These are phyloP conservation scores for Hypoxylon perforatum DNA, from an alignment of 495 filamentous ascomycete genomes.

Conservation along the genomic window DNA sequence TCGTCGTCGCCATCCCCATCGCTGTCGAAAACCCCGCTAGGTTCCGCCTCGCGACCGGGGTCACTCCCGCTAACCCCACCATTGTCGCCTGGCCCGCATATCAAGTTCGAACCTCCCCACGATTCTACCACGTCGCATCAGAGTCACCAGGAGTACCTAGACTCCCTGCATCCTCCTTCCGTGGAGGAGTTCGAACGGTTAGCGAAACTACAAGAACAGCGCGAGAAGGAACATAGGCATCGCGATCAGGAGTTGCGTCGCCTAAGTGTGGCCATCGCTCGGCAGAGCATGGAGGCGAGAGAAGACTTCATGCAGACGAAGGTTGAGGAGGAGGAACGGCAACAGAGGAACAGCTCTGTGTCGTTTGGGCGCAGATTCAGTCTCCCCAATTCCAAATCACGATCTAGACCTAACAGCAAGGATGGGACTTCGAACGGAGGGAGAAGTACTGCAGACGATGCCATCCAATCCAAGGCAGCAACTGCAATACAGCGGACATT, in stretches of 20 bases:
- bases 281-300: constrained; percentile 39
- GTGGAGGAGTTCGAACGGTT: constrained; percentile 57
- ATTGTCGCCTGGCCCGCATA: constrained; percentile 27
- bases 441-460: constrained; percentile 20
- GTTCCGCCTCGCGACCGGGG: constrained; percentile 16
- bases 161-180: constrained; percentile 59
- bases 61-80: constrained; percentile 37
- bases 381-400: constrained; percentile 12
- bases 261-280: constrained; percentile 34
- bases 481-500: constrained; percentile 73
- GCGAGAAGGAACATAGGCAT: constrained; percentile 55
- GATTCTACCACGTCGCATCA: constrained; percentile 25
- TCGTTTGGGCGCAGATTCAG: constrained; percentile 17
- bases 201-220: constrained; percentile 54
- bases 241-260: constrained; percentile 49
- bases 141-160: constrained; percentile 57
- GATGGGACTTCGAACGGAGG: constrained; percentile 3
- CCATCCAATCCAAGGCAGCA: constrained; percentile 55
- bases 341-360: constrained; percentile 1
- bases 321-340: constrained; percentile 24
- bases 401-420: constrained; percentile 12
- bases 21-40: constrained; percentile 23
- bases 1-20: constrained; percentile 16
- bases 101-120: constrained; percentile 10
- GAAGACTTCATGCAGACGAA: constrained; percentile 43